Percentiles rank a stretch among this genome's conserved stretches.
These are phyloP conservation scores for Plenodomus lindquistii DNA, from an alignment of 2,329 filamentous ascomycete genomes.

Conservation along the genomic window DNA sequence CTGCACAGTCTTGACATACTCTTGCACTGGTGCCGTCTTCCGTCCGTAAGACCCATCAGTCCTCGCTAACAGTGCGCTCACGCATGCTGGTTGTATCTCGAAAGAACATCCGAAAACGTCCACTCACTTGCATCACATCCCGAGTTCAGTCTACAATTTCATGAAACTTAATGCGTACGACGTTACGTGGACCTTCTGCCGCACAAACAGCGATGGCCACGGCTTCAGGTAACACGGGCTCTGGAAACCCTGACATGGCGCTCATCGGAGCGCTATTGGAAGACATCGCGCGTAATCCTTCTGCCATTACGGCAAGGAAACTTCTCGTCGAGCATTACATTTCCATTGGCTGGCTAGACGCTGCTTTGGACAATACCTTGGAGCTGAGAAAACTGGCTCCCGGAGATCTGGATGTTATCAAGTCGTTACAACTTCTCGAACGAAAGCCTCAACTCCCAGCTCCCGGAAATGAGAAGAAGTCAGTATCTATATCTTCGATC, in stretches of 20 bases:
- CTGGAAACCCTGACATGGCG: slow-evolving; percentile 32
- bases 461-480: slow-evolving; percentile 1
- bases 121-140: too few species aligned
- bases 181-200: background rate
- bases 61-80: too few species aligned
- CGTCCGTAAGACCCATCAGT: too few species aligned
- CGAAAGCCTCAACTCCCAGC: slow-evolving; percentile 28
- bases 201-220: slow-evolving; percentile 7
- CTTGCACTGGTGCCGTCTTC: too few species aligned
- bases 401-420: slow-evolving; percentile 27
- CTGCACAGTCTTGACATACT: too few species aligned
- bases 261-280: slow-evolving; percentile 39
- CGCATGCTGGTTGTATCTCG: too few species aligned
- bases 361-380: slow-evolving; percentile 33
- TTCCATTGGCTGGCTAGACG: slow-evolving; percentile 38
- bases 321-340: slow-evolving; percentile 41
- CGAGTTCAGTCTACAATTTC: too few species aligned
- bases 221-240: slow-evolving; percentile 14
- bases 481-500: background rate
- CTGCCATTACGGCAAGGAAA: slow-evolving; percentile 33
- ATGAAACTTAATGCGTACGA: background rate
- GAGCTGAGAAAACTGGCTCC: slow-evolving; percentile 29
- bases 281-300: slow-evolving; percentile 33
- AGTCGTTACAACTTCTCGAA: slow-evolving; percentile 22
- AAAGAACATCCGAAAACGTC: too few species aligned